Conservation (phyloP, 2,329 filamentous ascomycete genomes). For the Aspergillus calidoustus region DNA sequence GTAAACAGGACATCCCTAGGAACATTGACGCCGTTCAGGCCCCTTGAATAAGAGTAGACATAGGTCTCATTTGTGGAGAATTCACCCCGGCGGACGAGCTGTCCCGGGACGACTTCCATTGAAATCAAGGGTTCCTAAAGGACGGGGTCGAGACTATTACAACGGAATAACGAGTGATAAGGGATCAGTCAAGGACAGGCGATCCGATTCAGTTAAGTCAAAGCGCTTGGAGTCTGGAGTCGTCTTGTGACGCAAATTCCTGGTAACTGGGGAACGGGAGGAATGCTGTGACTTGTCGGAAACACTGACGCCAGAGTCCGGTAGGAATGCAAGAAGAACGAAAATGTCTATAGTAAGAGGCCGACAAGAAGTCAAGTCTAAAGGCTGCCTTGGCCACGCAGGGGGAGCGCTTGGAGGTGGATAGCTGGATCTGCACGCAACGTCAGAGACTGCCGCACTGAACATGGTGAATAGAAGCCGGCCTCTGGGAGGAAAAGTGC, state of each 20-base stretch:
- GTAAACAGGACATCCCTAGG: constrained; percentile 45
- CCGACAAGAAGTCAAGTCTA: not conserved
- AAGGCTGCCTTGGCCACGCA: constrained; percentile 1
- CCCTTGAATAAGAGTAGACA: constrained; percentile 46
- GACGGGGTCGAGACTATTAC: constrained; percentile 13
- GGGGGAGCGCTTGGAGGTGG: not conserved
- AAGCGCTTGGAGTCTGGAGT: constrained; percentile 6
- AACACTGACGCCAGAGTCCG: constrained; percentile 6
- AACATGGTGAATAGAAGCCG: not conserved
- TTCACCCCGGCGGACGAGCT: constrained; percentile 29
- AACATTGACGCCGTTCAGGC: constrained; percentile 45
- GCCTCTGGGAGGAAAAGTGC: not conserved
- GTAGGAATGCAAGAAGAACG: not conserved
- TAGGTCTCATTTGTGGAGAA: constrained; percentile 45
- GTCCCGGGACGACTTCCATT: constrained; percentile 35
- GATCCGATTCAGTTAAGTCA: constrained; percentile 12
- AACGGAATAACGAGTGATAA: constrained; percentile 11
- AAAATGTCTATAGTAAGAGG: not conserved
- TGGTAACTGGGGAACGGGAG: constrained; percentile 29
- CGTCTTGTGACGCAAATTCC: constrained; percentile 19
- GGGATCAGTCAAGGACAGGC: constrained; percentile 5
- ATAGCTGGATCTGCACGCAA: constrained; percentile 2
- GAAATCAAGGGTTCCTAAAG: constrained; percentile 18
- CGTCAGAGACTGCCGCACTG: not conserved
- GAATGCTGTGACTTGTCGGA: constrained; percentile 24